A percentile compares a stretch with the other conserved stretches of the same genome.
Conservation (phyloP, 2,329 filamentous ascomycete genomes). For the Botryotinia narcissicola region DNA sequence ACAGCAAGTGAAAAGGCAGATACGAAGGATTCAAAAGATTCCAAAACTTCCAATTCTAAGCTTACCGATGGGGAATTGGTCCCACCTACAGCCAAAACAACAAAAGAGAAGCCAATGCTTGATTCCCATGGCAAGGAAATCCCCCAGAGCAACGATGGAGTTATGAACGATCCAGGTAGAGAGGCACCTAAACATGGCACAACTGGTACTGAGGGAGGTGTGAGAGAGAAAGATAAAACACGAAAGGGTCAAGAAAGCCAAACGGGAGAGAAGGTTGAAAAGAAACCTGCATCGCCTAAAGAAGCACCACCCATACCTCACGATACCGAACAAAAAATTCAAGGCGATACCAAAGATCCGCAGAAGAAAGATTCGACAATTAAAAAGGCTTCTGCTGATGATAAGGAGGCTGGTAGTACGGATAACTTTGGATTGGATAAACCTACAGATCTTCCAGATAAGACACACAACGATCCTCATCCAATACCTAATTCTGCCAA, state of each 20-base stretch:
- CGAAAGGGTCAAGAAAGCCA: slow-evolving; percentile 65
- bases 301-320: slow-evolving; percentile 79
- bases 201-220: slow-evolving; percentile 83
- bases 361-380: slow-evolving; percentile 40
- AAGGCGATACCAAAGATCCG: slow-evolving; percentile 42
- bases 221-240: slow-evolving; percentile 81
- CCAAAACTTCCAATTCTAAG: slow-evolving; percentile 41
- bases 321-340: slow-evolving; percentile 68
- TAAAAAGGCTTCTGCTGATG: slow-evolving; percentile 40
- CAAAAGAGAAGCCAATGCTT: slow-evolving; percentile 41
- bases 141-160: slow-evolving; percentile 68
- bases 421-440: slow-evolving; percentile 61
- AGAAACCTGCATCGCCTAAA: slow-evolving; percentile 80
- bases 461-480: slow-evolving; percentile 70
- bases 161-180: slow-evolving; percentile 88
- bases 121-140: slow-evolving; percentile 60
- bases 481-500: slow-evolving; percentile 65
- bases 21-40: neutral
- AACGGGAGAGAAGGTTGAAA: slow-evolving; percentile 64
- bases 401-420: slow-evolving; percentile 31
- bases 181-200: slow-evolving; percentile 77
- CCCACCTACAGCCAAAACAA: slow-evolving; percentile 45
- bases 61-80: slow-evolving; percentile 39
- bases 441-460: slow-evolving; percentile 75
- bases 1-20: neutral